These are phyloP conservation scores for Streptanthus diversifolius DNA, from an alignment of 345 rosid species.

Conservation along the genomic window DNA sequence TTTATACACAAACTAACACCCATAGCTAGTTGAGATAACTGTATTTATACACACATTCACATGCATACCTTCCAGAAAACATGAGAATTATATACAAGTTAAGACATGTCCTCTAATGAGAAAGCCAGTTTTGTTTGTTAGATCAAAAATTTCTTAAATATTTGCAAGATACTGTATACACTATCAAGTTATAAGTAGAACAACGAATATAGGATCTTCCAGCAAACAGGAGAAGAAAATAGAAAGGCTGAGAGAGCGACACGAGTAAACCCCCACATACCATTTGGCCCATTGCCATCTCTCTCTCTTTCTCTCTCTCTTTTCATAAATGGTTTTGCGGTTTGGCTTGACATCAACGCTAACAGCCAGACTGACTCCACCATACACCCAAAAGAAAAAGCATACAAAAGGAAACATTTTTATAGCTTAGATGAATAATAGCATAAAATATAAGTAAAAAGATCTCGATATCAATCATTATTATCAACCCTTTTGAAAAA, in stretches of 20 bases:
- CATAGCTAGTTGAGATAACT: too few relatives aligned
- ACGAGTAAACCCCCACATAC: conserved; percentile 74
- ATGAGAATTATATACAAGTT: neutral
- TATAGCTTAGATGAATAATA: neutral
- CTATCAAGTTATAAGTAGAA: neutral
- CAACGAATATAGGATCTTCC: conserved; percentile 8
- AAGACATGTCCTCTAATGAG: neutral
- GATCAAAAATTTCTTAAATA: neutral
- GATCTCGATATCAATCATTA: conserved; percentile 40
- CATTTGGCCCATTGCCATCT: conserved; percentile 33
- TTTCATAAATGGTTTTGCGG: conserved; percentile 39
- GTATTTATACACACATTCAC: too few relatives aligned
- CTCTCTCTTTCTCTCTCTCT: conserved; percentile 1
- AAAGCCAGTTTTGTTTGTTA: neutral
- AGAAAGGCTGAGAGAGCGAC: conserved; percentile 67
- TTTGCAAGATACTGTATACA: neutral
- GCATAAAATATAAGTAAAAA: conserved; percentile 25
- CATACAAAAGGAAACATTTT: neutral
- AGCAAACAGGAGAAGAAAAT: conserved; percentile 19
- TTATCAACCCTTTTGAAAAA: conserved; percentile 44
- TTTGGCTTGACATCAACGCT: conserved; percentile 93
- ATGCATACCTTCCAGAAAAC: too few relatives aligned
- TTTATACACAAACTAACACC: too few relatives aligned
- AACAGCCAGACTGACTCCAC: conserved; percentile 62
- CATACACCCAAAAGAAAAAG: conserved; percentile 27